These are phyloP conservation scores for Sherardia arvensis DNA, from an alignment of 257 asterid genomes.

Conservation along the genomic window DNA sequence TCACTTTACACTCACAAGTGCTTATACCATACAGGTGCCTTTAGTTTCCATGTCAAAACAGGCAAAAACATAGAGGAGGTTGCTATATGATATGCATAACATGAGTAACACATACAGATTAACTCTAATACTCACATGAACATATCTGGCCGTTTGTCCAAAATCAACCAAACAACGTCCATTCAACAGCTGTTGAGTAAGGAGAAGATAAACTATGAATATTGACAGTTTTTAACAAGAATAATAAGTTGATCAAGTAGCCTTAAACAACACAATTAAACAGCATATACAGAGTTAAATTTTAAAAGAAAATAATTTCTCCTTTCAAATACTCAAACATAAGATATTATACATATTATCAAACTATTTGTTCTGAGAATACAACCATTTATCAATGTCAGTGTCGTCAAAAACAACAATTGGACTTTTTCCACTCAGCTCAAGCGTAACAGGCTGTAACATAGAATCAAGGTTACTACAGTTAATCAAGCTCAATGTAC, in stretches of 20 bases:
- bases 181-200: constrained; percentile 75
- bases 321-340: neutral
- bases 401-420: constrained; percentile 89
- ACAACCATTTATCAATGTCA: constrained; percentile 83
- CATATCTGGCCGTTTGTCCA: constrained; percentile 99
- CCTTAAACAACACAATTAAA: neutral
- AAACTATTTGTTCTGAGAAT: neutral
- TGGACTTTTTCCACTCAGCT: constrained; percentile 98
- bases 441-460: constrained; percentile 94
- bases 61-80: neutral
- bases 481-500: neutral
- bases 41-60: neutral
- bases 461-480: constrained; percentile 8
- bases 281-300: neutral
- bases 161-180: constrained; percentile 95
- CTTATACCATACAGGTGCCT: neutral
- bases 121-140: constrained; percentile 58
- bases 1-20: neutral
- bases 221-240: neutral
- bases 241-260: neutral
- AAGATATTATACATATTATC: neutral
- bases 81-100: neutral
- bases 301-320: neutral
- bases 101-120: neutral
- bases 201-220: constrained; percentile 1